These are phyloP conservation scores for Saccharomycopsis amapae DNA, from an alignment of 805 yeast species.

Conservation along the genomic window DNA sequence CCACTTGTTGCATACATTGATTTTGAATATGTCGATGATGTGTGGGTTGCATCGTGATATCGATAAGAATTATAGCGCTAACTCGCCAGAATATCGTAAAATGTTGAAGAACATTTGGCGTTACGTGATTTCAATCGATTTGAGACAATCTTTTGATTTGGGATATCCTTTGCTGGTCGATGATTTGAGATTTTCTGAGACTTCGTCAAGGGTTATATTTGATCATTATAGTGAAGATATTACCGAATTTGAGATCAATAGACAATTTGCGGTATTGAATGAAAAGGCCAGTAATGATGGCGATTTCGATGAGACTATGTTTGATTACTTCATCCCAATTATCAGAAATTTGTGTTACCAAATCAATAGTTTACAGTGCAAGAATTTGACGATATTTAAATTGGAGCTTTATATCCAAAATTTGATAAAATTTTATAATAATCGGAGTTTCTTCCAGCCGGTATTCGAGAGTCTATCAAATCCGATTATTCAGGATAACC, in stretches of 20 bases:
- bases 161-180: constrained; percentile 20
- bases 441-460: constrained; percentile 14
- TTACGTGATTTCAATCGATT: constrained; percentile 15
- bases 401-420: constrained; percentile 17
- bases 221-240: constrained; percentile 2
- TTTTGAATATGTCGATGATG: constrained; percentile 18
- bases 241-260: constrained; percentile 14
- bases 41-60: constrained; percentile 21
- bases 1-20: constrained; percentile 9
- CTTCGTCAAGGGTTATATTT: neutral
- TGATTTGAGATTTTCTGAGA: constrained; percentile 16
- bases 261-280: constrained; percentile 12
- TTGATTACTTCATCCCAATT: constrained; percentile 15
- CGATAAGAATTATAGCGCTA: constrained; percentile 10
- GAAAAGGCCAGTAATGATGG: constrained; percentile 2
- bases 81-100: constrained; percentile 2
- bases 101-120: constrained; percentile 19
- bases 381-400: constrained; percentile 12
- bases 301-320: constrained; percentile 5
- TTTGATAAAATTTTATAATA: constrained; percentile 12
- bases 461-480: constrained; percentile 15
- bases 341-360: constrained; percentile 12
- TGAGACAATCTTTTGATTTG: constrained; percentile 20
- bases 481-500: constrained; percentile 19
- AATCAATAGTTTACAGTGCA: constrained; percentile 7